phyloP scores from a whole-genome alignment of 805 yeast species.

The Nakazawaea ernobii region DNA sequence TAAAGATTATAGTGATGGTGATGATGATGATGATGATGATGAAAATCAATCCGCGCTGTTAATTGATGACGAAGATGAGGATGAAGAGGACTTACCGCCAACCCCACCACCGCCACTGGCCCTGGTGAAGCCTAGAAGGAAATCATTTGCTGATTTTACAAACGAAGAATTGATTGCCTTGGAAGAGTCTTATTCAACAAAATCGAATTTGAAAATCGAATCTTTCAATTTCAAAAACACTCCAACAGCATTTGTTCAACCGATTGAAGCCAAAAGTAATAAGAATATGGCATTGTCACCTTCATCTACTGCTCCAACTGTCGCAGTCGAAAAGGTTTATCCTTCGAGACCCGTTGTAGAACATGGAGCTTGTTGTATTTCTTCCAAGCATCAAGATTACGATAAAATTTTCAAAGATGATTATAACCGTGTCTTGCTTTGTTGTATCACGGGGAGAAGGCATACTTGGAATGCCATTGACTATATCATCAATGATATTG shows the following conservation, averaged over 20 bases:
- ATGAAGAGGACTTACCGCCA: not conserved
- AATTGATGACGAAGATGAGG: conserved; percentile 5
- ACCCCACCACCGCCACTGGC: not conserved
- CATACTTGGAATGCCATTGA: conserved; percentile 76
- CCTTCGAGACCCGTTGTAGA: conserved; percentile 28
- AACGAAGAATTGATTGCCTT: conserved; percentile 48
- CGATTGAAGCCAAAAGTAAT: not conserved
- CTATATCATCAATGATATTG: conserved; percentile 46
- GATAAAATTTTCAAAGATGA: not conserved
- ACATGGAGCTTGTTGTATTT: conserved; percentile 29
- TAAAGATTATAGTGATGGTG: conserved; percentile 2
- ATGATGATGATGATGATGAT: conserved; percentile 7
- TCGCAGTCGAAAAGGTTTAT: conserved; percentile 12
- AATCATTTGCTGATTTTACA: conserved; percentile 46
- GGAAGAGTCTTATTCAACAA: conserved; percentile 42
- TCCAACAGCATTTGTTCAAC: conserved; percentile 9
- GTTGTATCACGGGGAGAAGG: conserved; percentile 56
- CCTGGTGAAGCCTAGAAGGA: conserved; percentile 25
- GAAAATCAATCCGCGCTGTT: not conserved
- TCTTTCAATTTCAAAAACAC: conserved; percentile 38
- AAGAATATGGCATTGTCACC: conserved; percentile 16
- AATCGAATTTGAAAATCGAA: conserved; percentile 29
- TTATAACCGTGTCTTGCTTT: conserved; percentile 38
- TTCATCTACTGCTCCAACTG: conserved; percentile 23
- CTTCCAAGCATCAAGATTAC: conserved; percentile 36